Evolutionary conservation across 2,329 filamentous ascomycete species (phyloP).

Genomic region (Aspergillus sp.): DNA sequence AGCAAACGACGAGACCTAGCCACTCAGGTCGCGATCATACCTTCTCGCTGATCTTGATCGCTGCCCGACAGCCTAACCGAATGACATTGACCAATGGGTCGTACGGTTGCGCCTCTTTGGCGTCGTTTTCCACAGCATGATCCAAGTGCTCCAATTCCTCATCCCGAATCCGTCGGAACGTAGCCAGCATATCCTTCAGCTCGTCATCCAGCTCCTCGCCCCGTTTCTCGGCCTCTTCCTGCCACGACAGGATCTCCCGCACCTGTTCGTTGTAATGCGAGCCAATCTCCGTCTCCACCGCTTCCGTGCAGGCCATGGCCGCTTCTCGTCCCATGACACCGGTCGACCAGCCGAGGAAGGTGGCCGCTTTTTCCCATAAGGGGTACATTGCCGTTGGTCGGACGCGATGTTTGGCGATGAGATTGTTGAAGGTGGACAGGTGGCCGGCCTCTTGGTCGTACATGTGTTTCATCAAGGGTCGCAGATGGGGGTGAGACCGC

Average conservation of each 20-base stretch:
- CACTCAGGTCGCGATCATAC: slow-evolving; percentile 29
- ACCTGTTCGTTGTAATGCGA: slow-evolving; percentile 95
- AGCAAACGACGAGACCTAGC: neutral
- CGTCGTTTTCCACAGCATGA: slow-evolving; percentile 89
- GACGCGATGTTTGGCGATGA: slow-evolving; percentile 82
- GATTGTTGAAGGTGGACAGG: slow-evolving; percentile 77
- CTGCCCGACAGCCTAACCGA: slow-evolving; percentile 82
- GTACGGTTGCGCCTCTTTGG: slow-evolving; percentile 85
- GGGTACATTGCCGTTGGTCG: slow-evolving; percentile 92
- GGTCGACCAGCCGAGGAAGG: slow-evolving; percentile 83
- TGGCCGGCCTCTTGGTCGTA: slow-evolving; percentile 93
- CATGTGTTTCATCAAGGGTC: slow-evolving; percentile 94
- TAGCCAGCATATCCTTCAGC: slow-evolving; percentile 68
- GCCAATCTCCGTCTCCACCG: slow-evolving; percentile 97
- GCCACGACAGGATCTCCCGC: slow-evolving; percentile 75
- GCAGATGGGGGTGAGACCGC: slow-evolving; percentile 78
- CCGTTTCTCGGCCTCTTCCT: slow-evolving; percentile 68
- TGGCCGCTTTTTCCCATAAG: slow-evolving; percentile 78
- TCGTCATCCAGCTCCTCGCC: slow-evolving; percentile 82
- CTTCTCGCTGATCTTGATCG: slow-evolving; percentile 77
- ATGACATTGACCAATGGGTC: slow-evolving; percentile 86
- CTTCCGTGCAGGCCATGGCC: slow-evolving; percentile 98
- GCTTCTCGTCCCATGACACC: slow-evolving; percentile 87
- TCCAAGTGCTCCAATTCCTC: slow-evolving; percentile 97
- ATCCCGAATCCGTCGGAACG: slow-evolving; percentile 81